Evolutionary conservation across 2,329 filamentous ascomycete genomes (phyloP).

Genomic region (Penicillium digitatum): DNA sequence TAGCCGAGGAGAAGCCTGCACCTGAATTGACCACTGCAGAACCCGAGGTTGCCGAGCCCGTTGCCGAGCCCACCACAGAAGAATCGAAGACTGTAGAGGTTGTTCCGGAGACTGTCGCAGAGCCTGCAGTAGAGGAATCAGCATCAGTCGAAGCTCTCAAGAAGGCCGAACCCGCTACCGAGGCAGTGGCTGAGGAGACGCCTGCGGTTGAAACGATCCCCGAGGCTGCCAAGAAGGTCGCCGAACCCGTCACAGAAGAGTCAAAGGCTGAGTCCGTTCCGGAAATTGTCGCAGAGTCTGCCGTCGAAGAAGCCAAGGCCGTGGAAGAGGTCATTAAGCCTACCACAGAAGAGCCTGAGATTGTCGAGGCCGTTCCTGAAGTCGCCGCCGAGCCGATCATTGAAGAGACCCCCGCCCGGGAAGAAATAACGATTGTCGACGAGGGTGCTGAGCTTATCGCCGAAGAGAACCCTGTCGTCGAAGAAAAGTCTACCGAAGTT

Average conservation of each 20-base stretch:
- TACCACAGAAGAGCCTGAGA: neutral
- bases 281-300: constrained; percentile 5
- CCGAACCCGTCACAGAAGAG: constrained; percentile 9
- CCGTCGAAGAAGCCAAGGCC: neutral
- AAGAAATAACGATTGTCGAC: neutral
- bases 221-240: constrained; percentile 6
- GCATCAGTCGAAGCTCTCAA: constrained; percentile 3
- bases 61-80: constrained; percentile 7
- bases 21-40: neutral
- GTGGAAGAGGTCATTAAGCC: constrained; percentile 1
- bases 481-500: constrained; percentile 1
- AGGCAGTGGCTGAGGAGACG: constrained; percentile 6
- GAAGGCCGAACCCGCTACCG: neutral
- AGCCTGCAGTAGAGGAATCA: constrained; percentile 7
- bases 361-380: constrained; percentile 1
- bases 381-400: neutral
- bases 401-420: constrained; percentile 8
- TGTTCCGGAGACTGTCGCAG: constrained; percentile 5
- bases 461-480: neutral
- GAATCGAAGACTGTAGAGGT: neutral
- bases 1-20: constrained; percentile 4
- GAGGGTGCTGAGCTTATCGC: neutral
- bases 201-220: neutral
- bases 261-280: neutral
- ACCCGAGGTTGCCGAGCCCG: constrained; percentile 9